These are phyloP conservation scores for Aquilaria agallochum DNA, from an alignment of 441 rosid genomes.

Conservation along the genomic window DNA sequence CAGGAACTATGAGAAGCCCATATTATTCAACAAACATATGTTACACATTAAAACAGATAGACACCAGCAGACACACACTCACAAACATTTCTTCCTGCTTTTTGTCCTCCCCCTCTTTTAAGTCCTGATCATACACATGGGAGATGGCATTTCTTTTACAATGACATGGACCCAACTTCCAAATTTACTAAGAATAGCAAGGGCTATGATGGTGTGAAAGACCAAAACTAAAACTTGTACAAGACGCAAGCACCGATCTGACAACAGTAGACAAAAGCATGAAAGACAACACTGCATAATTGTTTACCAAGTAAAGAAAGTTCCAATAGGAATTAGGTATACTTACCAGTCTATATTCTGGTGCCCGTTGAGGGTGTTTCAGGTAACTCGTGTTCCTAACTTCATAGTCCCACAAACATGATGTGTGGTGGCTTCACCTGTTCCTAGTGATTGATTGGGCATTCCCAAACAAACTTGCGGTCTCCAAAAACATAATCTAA, in stretches of 20 bases:
- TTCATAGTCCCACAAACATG: conserved; percentile 76
- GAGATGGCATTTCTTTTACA: not conserved
- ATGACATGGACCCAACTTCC: not conserved
- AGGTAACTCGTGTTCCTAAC: conserved; percentile 71
- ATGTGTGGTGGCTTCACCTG: conserved; percentile 89
- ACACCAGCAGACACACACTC: too few species aligned
- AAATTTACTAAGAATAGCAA: not conserved
- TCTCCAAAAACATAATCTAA: conserved; percentile 77
- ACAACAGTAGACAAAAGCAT: not conserved
- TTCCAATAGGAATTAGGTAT: not conserved
- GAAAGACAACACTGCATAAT: not conserved
- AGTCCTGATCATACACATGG: not conserved
- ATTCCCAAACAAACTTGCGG: conserved; percentile 79
- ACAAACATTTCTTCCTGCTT: too few species aligned
- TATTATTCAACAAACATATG: not conserved
- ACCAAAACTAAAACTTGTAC: too few species aligned
- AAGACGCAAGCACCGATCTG: not conserved
- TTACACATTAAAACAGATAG: not conserved
- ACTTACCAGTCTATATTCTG: conserved; percentile 18
- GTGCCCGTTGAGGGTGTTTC: conserved; percentile 25
- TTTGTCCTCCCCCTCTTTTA: too few species aligned
- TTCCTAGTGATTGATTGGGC: conserved; percentile 75
- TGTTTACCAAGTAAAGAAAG: not conserved
- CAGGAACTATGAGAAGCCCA: not conserved
- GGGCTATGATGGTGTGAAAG: too few species aligned